A percentile compares a stretch with the other conserved stretches of the same genome.
These are phyloP conservation scores for Scutellospora calospora DNA, from an alignment of 371 early-diverging fungal genomes.

Conservation along the genomic window DNA sequence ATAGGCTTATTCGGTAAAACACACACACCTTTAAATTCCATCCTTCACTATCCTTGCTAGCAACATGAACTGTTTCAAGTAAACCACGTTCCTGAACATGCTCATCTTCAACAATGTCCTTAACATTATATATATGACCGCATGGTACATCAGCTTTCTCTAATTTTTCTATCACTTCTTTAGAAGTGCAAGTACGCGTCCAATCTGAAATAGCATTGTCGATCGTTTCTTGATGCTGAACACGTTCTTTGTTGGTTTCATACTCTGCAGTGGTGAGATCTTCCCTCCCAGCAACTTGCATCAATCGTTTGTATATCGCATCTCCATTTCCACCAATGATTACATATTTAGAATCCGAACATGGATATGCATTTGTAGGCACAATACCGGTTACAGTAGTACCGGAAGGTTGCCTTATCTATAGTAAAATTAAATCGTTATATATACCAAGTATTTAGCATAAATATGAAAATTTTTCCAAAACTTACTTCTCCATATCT, in stretches of 20 bases:
- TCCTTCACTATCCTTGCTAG: constrained; percentile 53
- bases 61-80: constrained; percentile 58
- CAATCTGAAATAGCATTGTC: constrained; percentile 63
- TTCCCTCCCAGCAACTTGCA: constrained; percentile 57
- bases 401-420: constrained; percentile 64
- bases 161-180: constrained; percentile 57
- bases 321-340: constrained; percentile 70
- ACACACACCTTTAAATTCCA: constrained; percentile 55
- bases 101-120: constrained; percentile 62
- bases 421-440: not conserved
- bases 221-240: constrained; percentile 55
- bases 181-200: constrained; percentile 54
- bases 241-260: constrained; percentile 59
- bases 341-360: constrained; percentile 60
- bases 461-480: not conserved
- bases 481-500: constrained; percentile 54
- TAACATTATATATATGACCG: constrained; percentile 64
- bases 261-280: constrained; percentile 60
- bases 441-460: too few species aligned
- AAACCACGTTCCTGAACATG: constrained; percentile 62
- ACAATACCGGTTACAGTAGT: constrained; percentile 67
- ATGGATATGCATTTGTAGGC: constrained; percentile 66
- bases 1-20: not conserved
- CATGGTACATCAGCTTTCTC: constrained; percentile 59
- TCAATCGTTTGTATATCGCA: constrained; percentile 64